A percentile compares a stretch with the other conserved stretches of the same genome.
Evolutionary conservation across 768 basidiomycete genomes (phyloP).

Genomic region (Russula olivacea): DNA sequence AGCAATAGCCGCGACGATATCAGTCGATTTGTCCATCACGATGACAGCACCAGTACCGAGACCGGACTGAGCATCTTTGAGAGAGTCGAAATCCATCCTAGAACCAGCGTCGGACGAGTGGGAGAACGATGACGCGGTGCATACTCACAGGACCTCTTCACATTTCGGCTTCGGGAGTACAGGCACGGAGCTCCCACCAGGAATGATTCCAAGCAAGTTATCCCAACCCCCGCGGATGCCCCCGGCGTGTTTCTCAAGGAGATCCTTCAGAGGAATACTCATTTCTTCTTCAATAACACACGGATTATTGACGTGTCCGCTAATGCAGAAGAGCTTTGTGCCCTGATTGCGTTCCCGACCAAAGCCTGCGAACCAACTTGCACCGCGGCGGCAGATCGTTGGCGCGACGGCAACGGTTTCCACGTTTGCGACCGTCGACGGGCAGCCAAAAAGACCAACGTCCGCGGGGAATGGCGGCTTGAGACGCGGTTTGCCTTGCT

Average conservation of each 20-base stretch:
- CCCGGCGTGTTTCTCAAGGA: conserved; percentile 95
- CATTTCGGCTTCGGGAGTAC: conserved; percentile 80
- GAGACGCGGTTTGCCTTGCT: conserved; percentile 95
- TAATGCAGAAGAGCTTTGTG: conserved; percentile 96
- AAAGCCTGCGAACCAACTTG: conserved; percentile 87
- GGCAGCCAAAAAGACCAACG: conserved; percentile 95
- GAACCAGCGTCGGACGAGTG: neutral
- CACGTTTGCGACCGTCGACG: conserved; percentile 95
- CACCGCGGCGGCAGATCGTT: conserved; percentile 88
- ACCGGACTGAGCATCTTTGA: conserved; percentile 90
- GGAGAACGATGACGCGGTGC: neutral
- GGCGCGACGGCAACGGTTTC: conserved; percentile 98
- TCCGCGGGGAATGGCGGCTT: conserved; percentile 99
- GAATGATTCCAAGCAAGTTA: conserved; percentile 93
- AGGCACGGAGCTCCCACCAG: conserved; percentile 92
- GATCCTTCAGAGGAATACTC: conserved; percentile 91
- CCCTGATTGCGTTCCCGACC: conserved; percentile 90
- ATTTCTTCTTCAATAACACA: conserved; percentile 99
- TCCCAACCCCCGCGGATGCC: conserved; percentile 95
- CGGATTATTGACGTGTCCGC: conserved; percentile 96
- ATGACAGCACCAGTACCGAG: conserved; percentile 98
- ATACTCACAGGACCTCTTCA: conserved; percentile 78
- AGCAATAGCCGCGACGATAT: conserved; percentile 90
- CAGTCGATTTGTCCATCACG: conserved; percentile 97
- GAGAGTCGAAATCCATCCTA: conserved; percentile 97